These are phyloP conservation scores for Aureobasidium musti DNA, from an alignment of 2,329 filamentous ascomycete genomes.

Conservation along the genomic window DNA sequence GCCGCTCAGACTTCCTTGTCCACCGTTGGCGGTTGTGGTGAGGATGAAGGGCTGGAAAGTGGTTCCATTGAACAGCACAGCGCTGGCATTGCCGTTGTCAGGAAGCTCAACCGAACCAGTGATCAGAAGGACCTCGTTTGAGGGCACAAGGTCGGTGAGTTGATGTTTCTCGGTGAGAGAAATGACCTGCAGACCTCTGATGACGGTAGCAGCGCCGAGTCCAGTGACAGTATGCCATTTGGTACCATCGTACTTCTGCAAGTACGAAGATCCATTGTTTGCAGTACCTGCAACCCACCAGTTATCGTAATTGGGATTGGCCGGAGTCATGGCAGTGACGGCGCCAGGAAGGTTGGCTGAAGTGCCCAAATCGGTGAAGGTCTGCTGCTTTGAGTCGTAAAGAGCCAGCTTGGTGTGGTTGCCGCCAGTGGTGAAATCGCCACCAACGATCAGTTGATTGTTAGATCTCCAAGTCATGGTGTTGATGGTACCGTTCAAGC, in stretches of 20 bases:
- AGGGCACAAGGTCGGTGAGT: constrained; percentile 62
- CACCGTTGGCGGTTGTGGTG: constrained; percentile 64
- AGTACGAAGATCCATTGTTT: constrained; percentile 68
- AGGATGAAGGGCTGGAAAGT: constrained; percentile 76
- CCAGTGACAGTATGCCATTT: constrained; percentile 68
- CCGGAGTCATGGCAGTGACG: constrained; percentile 72
- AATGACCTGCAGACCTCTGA: constrained; percentile 82
- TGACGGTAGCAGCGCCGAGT: constrained; percentile 65
- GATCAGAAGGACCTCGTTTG: constrained; percentile 72
- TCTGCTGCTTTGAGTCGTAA: constrained; percentile 68
- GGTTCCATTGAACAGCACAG: constrained; percentile 84
- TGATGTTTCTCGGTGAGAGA: constrained; percentile 68
- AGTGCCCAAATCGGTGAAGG: constrained; percentile 65
- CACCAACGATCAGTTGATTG: constrained; percentile 72
- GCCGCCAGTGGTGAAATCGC: constrained; percentile 69
- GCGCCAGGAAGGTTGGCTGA: constrained; percentile 73
- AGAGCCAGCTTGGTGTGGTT: constrained; percentile 68
- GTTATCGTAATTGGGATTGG: constrained; percentile 68
- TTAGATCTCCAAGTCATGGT: constrained; percentile 74
- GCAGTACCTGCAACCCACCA: constrained; percentile 75
- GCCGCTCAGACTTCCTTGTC: constrained; percentile 71
- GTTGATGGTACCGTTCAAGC: constrained; percentile 69
- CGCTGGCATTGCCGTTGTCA: constrained; percentile 77
- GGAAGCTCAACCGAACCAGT: constrained; percentile 80
- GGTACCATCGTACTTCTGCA: constrained; percentile 78